A percentile compares a stretch with the other conserved stretches of the same genome.
Conservation (phyloP, 176 grass and related monocot genomes). For the Paspalum vaginatum region DNA sequence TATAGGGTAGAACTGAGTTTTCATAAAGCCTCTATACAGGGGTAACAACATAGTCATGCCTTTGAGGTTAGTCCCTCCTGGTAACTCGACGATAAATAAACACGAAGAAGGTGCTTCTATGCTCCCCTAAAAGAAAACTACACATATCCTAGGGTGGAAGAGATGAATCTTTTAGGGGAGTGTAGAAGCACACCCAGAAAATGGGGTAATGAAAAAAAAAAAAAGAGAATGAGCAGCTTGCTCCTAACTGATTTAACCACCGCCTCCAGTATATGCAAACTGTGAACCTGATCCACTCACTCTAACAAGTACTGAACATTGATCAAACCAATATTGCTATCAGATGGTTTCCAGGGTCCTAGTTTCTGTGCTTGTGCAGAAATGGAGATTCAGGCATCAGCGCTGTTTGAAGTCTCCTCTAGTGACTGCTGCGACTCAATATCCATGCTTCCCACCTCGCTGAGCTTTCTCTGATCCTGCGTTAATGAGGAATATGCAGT, state of each 20-base stretch:
- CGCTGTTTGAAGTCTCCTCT: constrained; percentile 51
- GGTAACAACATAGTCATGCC: constrained; percentile 25
- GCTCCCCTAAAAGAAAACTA: constrained; percentile 51
- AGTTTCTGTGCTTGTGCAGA: constrained; percentile 29
- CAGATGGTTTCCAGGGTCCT: constrained; percentile 26
- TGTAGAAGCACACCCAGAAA: constrained; percentile 44
- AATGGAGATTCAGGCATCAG: constrained; percentile 42
- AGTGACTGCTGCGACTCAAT: constrained; percentile 58
- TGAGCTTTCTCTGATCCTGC: constrained; percentile 67
- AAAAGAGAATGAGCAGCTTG: neutral
- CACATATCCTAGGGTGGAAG: constrained; percentile 33
- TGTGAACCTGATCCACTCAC: constrained; percentile 45
- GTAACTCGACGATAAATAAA: constrained; percentile 28
- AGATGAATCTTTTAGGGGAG: constrained; percentile 43
- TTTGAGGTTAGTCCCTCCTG: constrained; percentile 46
- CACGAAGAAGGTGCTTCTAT: constrained; percentile 42
- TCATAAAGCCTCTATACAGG: constrained; percentile 42
- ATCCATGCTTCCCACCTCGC: constrained; percentile 72
- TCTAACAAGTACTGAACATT: constrained; percentile 36
- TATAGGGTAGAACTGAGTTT: constrained; percentile 23
- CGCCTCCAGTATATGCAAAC: constrained; percentile 42
- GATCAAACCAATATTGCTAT: constrained; percentile 37
- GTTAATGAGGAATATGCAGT: neutral
- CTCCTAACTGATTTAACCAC: constrained; percentile 39
- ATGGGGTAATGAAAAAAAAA: neutral